Conservation (phyloP, 371 early-diverging fungal genomes). For the Apophysomyces ossiformis region DNA sequence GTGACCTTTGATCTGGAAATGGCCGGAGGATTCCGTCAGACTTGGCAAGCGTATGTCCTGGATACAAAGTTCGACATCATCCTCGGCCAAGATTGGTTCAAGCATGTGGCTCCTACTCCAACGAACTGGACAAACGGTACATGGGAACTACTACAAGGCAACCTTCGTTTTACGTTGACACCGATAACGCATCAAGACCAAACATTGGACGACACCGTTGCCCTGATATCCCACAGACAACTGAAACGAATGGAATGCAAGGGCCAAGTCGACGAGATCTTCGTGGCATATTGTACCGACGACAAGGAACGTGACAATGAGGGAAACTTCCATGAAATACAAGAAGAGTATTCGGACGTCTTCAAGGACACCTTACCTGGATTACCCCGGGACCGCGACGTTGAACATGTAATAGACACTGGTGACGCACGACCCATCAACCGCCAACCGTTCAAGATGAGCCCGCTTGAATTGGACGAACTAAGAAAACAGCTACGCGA, state of each 20-base stretch:
- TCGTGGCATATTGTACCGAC: neutral
- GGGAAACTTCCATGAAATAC: neutral
- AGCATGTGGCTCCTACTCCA: neutral
- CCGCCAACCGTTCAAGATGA: constrained; percentile 20
- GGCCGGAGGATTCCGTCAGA: neutral
- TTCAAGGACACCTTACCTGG: neutral
- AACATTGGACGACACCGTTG: neutral
- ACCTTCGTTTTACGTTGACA: neutral
- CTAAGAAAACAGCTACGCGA: constrained; percentile 17
- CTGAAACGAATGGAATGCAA: neutral
- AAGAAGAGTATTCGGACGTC: neutral
- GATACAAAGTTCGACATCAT: neutral
- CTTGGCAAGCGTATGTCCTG: constrained; percentile 1
- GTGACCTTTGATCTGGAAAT: neutral
- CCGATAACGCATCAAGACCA: neutral
- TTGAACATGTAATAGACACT: constrained; percentile 21
- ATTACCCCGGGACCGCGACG: neutral
- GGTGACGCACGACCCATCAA: constrained; percentile 15
- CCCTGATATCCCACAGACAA: neutral
- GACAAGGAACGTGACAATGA: neutral
- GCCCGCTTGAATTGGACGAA: constrained; percentile 20
- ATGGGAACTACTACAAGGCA: neutral
- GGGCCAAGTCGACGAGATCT: neutral
- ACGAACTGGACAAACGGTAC: neutral
- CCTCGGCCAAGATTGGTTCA: neutral